phyloP scores from a whole-genome alignment of 768 basidiomycete genomes.

The Lentinula sp. region DNA sequence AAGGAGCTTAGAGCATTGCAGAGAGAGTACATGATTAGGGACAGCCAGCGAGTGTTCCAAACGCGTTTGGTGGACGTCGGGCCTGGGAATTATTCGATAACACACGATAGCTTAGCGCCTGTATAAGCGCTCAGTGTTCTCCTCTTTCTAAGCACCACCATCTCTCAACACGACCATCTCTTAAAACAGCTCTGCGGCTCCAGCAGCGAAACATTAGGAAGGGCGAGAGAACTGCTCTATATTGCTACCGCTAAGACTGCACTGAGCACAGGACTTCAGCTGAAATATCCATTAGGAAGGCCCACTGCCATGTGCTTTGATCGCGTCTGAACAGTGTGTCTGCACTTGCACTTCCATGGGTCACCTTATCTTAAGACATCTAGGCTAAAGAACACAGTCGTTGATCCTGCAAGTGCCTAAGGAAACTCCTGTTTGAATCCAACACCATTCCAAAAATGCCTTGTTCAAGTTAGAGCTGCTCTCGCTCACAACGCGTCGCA shows the following conservation, averaged over 20 bases:
- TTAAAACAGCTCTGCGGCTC: conserved; percentile 9
- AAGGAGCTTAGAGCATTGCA: too few relatives aligned
- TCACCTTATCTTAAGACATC: background rate
- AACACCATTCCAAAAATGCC: conserved; percentile 7
- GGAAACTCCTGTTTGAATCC: conserved; percentile 7
- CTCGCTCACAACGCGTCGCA: background rate
- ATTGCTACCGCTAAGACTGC: conserved; percentile 34
- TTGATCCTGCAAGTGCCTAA: conserved; percentile 3
- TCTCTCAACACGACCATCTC: conserved; percentile 4
- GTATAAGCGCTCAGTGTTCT: background rate
- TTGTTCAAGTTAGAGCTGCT: conserved; percentile 5
- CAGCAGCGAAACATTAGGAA: conserved; percentile 25
- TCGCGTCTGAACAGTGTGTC: conserved; percentile 42
- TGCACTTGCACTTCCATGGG: background rate
- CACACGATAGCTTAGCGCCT: too few relatives aligned
- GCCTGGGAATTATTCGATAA: too few relatives aligned
- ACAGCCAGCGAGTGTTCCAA: too few relatives aligned
- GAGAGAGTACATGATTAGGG: too few relatives aligned
- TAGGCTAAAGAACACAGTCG: conserved; percentile 11
- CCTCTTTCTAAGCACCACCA: background rate
- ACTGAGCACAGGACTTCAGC: conserved; percentile 42
- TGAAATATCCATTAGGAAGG: conserved; percentile 33
- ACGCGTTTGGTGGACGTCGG: too few relatives aligned
- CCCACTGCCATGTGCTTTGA: conserved; percentile 42
- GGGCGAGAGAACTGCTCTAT: conserved; percentile 27